A percentile compares a stretch with the other conserved stretches of the same genome.
phyloP scores from a whole-genome alignment of 83 land plant species.

The Diphasiastrum complanatum region DNA sequence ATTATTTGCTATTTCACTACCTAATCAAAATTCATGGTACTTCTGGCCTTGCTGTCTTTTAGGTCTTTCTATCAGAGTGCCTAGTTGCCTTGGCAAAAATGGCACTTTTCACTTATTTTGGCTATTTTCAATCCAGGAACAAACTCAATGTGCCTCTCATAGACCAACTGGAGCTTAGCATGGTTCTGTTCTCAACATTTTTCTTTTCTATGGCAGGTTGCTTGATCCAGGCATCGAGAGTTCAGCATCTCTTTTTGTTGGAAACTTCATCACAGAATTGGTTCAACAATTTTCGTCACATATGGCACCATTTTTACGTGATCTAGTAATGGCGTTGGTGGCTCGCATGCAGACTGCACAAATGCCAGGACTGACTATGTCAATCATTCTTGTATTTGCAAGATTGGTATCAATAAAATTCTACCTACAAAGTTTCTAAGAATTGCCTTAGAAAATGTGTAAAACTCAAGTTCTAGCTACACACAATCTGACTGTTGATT shows the following conservation, averaged over 20 bases:
- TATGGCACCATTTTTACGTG: conserved; percentile 60
- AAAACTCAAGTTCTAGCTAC: too few relatives aligned
- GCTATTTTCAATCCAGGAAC: not conserved
- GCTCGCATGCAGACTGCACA: conserved; percentile 69
- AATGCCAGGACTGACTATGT: conserved; percentile 58
- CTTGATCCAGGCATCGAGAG: conserved; percentile 76
- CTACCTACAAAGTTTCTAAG: too few relatives aligned
- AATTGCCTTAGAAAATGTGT: too few relatives aligned
- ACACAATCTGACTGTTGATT: too few relatives aligned
- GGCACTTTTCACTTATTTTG: not conserved
- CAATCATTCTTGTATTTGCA: conserved; percentile 75
- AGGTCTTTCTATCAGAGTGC: not conserved
- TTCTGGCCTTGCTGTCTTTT: too few relatives aligned
- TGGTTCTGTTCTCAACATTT: too few relatives aligned
- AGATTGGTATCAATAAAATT: conserved; percentile 61
- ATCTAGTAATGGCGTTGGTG: conserved; percentile 76
- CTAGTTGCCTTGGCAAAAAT: not conserved
- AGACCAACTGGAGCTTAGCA: too few relatives aligned
- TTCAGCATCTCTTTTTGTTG: conserved; percentile 85
- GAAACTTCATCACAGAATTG: conserved; percentile 70
- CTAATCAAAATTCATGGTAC: too few relatives aligned
- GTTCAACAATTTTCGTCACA: conserved; percentile 69
- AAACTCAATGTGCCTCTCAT: not conserved
- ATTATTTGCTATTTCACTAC: too few relatives aligned
- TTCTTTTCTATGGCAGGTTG: conserved; percentile 46